phyloP scores from a whole-genome alignment of 176 grass and related monocot species.

The Eragrostis curvula region DNA sequence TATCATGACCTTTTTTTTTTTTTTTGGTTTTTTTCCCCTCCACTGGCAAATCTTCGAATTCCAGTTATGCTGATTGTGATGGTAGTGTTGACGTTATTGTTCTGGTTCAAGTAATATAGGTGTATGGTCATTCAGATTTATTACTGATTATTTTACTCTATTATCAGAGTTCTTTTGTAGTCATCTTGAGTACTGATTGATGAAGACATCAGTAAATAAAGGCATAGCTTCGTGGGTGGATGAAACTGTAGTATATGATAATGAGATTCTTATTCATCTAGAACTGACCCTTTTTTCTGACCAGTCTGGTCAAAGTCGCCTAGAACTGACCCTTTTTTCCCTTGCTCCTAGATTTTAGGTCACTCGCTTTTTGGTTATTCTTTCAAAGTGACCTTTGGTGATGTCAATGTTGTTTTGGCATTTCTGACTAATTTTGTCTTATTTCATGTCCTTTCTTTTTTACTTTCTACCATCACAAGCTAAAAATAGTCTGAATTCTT shows the following conservation, averaged over 20 bases:
- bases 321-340: background rate
- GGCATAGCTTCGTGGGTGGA: background rate
- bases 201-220: constrained; percentile 3
- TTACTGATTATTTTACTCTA: background rate
- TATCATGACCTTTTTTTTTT: background rate
- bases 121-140: constrained; percentile 7
- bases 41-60: background rate
- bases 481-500: constrained; percentile 11
- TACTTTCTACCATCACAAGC: background rate
- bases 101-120: background rate
- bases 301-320: constrained; percentile 15
- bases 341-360: constrained; percentile 3
- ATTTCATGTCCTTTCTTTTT: background rate
- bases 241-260: background rate
- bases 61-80: background rate
- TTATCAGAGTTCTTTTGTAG: background rate
- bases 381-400: constrained; percentile 31
- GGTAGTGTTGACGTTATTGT: background rate
- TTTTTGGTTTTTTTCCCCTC: too few species aligned
- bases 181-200: background rate
- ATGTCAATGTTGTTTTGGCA: constrained; percentile 18
- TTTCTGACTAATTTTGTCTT: constrained; percentile 15
- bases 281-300: constrained; percentile 1
- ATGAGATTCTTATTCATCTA: constrained; percentile 12
- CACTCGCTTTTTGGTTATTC: constrained; percentile 4